Base-by-base conservation (phyloP, 345 rosid genomes). In the Pistacia vera region DNA sequence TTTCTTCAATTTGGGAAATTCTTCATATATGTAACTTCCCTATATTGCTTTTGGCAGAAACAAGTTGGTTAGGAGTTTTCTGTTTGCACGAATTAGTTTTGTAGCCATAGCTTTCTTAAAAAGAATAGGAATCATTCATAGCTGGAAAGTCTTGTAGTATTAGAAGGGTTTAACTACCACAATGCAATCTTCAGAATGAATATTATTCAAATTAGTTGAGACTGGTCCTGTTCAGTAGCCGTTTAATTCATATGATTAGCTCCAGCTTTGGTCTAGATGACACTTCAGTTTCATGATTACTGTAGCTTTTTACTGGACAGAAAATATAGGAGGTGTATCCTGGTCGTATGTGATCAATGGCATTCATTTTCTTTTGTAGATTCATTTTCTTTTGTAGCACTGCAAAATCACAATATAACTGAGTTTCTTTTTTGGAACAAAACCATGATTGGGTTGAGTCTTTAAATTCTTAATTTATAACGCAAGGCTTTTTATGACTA, bases 401-500 rank as follows among this genome's bases (percentile, higher is more conserved):
- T 6, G 35, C n/a, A 46, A 18, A 49, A 64, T 54, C 14, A 18
- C 52, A n/a, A 36, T 20, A 74, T 2, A 48, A 13, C 25, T 30
- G 16, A 52, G 9, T 30, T 18, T 56, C 36, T 68, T 3, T 48
- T 46, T 12, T 3, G 51, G 25, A 61, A 60, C 41, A 17, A 55
- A 8, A 60, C 33, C 20, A 49, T 38, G 25, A 78, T 51, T 17
- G 25, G 56, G 44, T 64, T 44, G 60, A 41, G 72, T 64, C 25
- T 51, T 65, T 68, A 46, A 59, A 48, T 61, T 77, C 74, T 76
- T 49, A 81, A 75, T 72, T 78, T 55, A 71, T 63, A 54, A 22
- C 12, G 56, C 20, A 48, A 69, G 61, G 71, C n/a, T 67, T 85
- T 78, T 63, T 74, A 35, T 84, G 78, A 76, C 11, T 81, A 68